Conservation (phyloP, 2,329 filamentous ascomycete genomes). For the Diplodia mutila region DNA sequence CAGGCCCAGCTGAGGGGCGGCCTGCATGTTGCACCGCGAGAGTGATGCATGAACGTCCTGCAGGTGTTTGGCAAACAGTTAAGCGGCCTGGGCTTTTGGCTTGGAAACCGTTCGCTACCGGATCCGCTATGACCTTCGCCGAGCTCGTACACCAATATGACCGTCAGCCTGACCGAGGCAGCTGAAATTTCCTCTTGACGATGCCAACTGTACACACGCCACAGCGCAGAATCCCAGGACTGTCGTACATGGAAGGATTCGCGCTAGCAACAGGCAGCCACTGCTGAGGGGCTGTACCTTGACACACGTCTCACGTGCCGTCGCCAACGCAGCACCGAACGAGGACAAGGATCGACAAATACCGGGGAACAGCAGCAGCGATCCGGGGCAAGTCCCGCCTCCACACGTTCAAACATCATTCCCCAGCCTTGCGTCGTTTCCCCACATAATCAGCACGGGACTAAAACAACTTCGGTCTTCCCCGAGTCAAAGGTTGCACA, state of each 20-base stretch:
- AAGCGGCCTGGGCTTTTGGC: not conserved
- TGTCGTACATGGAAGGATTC: constrained; percentile 14
- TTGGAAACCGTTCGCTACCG: not conserved
- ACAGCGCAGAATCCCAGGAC: not conserved
- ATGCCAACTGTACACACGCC: not conserved
- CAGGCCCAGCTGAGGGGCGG: constrained; percentile 11
- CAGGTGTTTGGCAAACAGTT: not conserved
- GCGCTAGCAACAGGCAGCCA: constrained; percentile 9
- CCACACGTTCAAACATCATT: not conserved
- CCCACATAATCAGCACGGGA: not conserved
- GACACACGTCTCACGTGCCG: constrained; percentile 10
- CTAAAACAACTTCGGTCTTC: not conserved
- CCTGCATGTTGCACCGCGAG: not conserved
- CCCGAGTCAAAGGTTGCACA: not conserved
- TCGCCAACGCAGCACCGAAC: not conserved
- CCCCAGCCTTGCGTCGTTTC: not conserved
- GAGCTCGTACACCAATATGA: not conserved
- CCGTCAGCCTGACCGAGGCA: not conserved
- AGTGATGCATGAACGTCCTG: not conserved
- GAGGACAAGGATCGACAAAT: constrained; percentile 7
- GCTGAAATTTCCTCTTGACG: not conserved
- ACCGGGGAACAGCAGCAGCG: not conserved
- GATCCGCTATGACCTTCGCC: not conserved
- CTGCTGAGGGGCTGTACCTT: constrained; percentile 11
- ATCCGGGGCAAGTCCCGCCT: constrained; percentile 9